Percentiles rank a stretch among this genome's conserved stretches.
These are phyloP conservation scores for Hyphopichia buzzinii DNA, from an alignment of 1,139 yeast genomes.

Conservation along the genomic window DNA sequence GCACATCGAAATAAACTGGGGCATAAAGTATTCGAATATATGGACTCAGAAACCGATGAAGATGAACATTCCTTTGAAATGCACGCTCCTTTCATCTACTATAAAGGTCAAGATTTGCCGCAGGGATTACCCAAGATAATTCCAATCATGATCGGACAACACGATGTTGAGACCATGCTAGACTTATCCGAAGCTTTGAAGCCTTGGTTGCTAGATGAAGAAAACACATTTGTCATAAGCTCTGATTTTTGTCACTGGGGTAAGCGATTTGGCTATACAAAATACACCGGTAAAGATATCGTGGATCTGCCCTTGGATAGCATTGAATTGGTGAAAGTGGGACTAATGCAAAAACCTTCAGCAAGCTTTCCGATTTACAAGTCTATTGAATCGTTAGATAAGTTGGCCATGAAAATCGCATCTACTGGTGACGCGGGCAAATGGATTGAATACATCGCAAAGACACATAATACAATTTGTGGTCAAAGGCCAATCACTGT, in stretches of 20 bases:
- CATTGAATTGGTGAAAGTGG: slow-evolving; percentile 16
- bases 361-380: slow-evolving; percentile 51
- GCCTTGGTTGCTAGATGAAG: slow-evolving; percentile 54
- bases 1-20: slow-evolving; percentile 19
- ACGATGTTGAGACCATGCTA: slow-evolving; percentile 30
- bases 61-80: slow-evolving; percentile 94
- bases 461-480: slow-evolving; percentile 87
- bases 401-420: slow-evolving; percentile 64
- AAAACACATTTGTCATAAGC: slow-evolving; percentile 73
- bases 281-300: slow-evolving; percentile 40
- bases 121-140: slow-evolving; percentile 54
- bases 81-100: slow-evolving; percentile 80
- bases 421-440: slow-evolving; percentile 47
- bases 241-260: slow-evolving; percentile 99
- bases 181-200: slow-evolving; percentile 47
- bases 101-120: slow-evolving; percentile 27
- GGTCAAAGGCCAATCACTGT: slow-evolving; percentile 84
- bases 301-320: slow-evolving; percentile 7
- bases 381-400: slow-evolving; percentile 73
- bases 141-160: slow-evolving; percentile 64
- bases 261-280: slow-evolving; percentile 66
- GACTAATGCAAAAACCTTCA: slow-evolving; percentile 8
- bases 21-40: slow-evolving; percentile 41
- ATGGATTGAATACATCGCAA: slow-evolving; percentile 68
- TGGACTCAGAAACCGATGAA: slow-evolving; percentile 65